A percentile compares a stretch with the other conserved stretches of the same genome.
Conservation (phyloP, 352 stramenopile species). For the Phytopythium sindhum region DNA sequence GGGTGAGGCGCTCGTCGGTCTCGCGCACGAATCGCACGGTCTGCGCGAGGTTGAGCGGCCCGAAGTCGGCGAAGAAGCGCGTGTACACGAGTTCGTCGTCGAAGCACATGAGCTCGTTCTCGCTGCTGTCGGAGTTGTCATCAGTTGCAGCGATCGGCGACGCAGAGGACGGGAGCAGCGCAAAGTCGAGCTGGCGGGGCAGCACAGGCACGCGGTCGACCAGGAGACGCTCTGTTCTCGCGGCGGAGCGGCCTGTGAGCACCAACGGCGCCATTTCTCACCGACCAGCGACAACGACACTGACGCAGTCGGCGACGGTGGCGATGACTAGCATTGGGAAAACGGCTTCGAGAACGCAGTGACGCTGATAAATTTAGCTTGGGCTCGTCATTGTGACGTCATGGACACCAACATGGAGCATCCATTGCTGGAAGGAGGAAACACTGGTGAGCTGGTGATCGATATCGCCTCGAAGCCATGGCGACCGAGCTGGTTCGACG, state of each 20-base stretch:
- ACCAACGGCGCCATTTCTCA: slow-evolving; percentile 19
- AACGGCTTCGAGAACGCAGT: background rate
- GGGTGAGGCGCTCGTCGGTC: slow-evolving; percentile 50
- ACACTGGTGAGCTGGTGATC: background rate
- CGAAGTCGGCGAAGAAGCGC: slow-evolving; percentile 98
- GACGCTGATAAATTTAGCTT: background rate
- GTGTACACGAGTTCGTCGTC: slow-evolving; percentile 91
- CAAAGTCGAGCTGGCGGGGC: slow-evolving; percentile 25
- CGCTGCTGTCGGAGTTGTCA: slow-evolving; percentile 19
- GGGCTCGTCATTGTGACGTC: background rate
- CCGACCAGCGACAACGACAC: background rate
- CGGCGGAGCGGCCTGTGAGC: background rate
- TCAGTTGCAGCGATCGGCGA: background rate
- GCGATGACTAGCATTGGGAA: background rate
- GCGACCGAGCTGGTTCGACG: background rate
- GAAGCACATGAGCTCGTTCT: slow-evolving; percentile 22
- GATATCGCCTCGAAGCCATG: background rate
- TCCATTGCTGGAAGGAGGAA: background rate
- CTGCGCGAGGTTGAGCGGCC: slow-evolving; percentile 92
- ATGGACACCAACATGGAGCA: background rate
- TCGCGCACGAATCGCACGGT: slow-evolving; percentile 89
- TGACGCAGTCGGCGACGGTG: background rate
- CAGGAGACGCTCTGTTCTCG: slow-evolving; percentile 12
- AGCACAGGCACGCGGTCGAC: slow-evolving; percentile 28
- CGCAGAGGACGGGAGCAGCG: slow-evolving; percentile 13